Percentiles rank a stretch among this genome's conserved stretches.
phyloP scores from a whole-genome alignment of 805 yeast genomes.

The Wickerhamomyces pijperi region DNA sequence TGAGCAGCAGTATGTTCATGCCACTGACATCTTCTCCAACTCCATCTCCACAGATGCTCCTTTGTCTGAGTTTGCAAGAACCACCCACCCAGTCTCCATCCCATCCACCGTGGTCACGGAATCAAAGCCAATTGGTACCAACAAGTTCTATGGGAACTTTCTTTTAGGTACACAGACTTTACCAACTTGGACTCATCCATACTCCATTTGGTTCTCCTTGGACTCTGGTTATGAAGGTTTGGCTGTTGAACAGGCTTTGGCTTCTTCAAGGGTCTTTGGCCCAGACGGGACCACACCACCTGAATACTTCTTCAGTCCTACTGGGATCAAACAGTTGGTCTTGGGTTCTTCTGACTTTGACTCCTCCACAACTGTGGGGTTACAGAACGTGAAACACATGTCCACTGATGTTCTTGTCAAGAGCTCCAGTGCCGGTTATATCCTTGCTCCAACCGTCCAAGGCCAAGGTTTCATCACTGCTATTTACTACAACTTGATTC shows the following conservation, averaged over 20 bases:
- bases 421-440: slow-evolving; percentile 23
- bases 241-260: slow-evolving; percentile 54
- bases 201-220: slow-evolving; percentile 57
- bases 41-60: slow-evolving; percentile 33
- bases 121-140: slow-evolving; percentile 49
- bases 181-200: slow-evolving; percentile 79
- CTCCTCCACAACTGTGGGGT: slow-evolving; percentile 16
- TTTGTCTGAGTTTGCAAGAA: slow-evolving; percentile 25
- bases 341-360: slow-evolving; percentile 34
- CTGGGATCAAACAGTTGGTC: slow-evolving; percentile 49
- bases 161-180: slow-evolving; percentile 53
- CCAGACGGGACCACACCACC: slow-evolving; percentile 43
- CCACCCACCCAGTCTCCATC: slow-evolving; percentile 16
- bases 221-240: slow-evolving; percentile 41
- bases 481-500: slow-evolving; percentile 39
- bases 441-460: slow-evolving; percentile 55
- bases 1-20: neutral
- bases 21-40: neutral
- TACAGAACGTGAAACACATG: slow-evolving; percentile 22
- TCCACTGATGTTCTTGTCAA: slow-evolving; percentile 21
- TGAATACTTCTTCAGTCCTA: slow-evolving; percentile 59
- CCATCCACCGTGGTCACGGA: slow-evolving; percentile 18
- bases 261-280: slow-evolving; percentile 56
- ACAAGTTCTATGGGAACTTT: slow-evolving; percentile 69
- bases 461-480: slow-evolving; percentile 81